Conservation (phyloP, 495 filamentous ascomycete species). For the Chaetomium fimeti region DNA sequence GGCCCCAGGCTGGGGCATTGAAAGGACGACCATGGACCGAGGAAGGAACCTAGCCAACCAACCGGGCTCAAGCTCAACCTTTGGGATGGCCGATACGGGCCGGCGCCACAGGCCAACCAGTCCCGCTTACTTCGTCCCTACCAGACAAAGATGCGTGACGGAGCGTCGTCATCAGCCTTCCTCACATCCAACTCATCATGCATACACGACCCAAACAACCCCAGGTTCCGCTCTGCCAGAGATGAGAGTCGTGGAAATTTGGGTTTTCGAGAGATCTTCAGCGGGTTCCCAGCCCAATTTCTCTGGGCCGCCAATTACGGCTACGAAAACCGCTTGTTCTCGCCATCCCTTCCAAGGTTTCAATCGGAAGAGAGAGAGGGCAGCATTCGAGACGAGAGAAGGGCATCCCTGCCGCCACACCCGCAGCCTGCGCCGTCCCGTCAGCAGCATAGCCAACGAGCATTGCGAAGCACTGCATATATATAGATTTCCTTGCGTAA, state of each 20-base stretch:
- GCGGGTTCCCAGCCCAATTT: not conserved
- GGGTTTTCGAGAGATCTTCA: not conserved
- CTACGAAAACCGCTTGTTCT: not conserved
- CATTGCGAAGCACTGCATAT: constrained; percentile 6
- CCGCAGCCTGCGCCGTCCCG: constrained; percentile 1
- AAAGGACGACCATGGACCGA: not conserved
- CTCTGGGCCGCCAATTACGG: not conserved
- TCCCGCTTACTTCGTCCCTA: not conserved
- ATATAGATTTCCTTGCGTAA: not conserved
- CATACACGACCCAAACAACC: too few species aligned
- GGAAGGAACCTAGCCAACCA: too few species aligned
- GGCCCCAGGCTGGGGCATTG: too few species aligned
- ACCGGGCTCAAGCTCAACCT: too few species aligned
- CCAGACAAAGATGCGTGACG: not conserved
- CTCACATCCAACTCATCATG: constrained; percentile 41
- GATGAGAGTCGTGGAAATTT: not conserved
- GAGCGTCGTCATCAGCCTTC: not conserved
- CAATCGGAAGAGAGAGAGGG: not conserved
- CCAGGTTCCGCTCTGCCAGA: not conserved
- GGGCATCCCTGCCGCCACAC: not conserved
- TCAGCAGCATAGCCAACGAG: constrained; percentile 8
- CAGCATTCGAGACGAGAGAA: not conserved
- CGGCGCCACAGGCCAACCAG: constrained; percentile 5
- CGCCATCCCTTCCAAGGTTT: not conserved
- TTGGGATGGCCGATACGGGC: not conserved